Evolutionary conservation across 2,329 filamentous ascomycete genomes (phyloP).

Genomic region (Trichoderma sp.): DNA sequence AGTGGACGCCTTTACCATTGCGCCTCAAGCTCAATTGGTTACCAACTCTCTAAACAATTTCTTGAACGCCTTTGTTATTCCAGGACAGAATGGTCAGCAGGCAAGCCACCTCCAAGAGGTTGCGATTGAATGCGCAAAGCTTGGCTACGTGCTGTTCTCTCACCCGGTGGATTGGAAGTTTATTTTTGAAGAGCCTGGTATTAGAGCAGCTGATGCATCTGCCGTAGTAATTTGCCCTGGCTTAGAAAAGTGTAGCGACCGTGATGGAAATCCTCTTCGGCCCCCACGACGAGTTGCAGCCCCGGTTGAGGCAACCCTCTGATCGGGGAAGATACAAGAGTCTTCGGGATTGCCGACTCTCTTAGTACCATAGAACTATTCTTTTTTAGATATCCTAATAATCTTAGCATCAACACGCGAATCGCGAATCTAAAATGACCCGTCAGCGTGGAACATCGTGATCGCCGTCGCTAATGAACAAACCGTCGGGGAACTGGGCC

Average conservation of each 20-base stretch:
- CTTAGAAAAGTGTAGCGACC: constrained; percentile 30
- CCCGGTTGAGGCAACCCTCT: constrained; percentile 15
- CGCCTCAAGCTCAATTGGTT: constrained; percentile 19
- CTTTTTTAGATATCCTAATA: neutral
- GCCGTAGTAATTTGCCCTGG: constrained; percentile 28
- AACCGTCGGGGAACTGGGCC: neutral
- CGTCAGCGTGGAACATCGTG: neutral
- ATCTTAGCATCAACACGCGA: neutral
- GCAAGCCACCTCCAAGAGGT: constrained; percentile 38
- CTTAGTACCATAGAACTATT: neutral
- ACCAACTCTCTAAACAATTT: neutral
- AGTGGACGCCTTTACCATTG: constrained; percentile 30
- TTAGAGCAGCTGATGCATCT: neutral
- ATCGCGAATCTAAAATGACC: neutral
- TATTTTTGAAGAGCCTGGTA: constrained; percentile 24
- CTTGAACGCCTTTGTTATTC: neutral
- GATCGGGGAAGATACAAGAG: neutral
- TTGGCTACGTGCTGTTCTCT: constrained; percentile 44
- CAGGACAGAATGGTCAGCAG: neutral
- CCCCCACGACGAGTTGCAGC: constrained; percentile 27
- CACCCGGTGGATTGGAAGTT: constrained; percentile 42
- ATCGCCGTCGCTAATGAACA: neutral
- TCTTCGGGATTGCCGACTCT: neutral
- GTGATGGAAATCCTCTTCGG: constrained; percentile 28
- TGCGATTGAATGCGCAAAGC: constrained; percentile 39